Evolutionary conservation across 768 basidiomycete species (phyloP).

Genomic region (Pulveroboletus sp.): DNA sequence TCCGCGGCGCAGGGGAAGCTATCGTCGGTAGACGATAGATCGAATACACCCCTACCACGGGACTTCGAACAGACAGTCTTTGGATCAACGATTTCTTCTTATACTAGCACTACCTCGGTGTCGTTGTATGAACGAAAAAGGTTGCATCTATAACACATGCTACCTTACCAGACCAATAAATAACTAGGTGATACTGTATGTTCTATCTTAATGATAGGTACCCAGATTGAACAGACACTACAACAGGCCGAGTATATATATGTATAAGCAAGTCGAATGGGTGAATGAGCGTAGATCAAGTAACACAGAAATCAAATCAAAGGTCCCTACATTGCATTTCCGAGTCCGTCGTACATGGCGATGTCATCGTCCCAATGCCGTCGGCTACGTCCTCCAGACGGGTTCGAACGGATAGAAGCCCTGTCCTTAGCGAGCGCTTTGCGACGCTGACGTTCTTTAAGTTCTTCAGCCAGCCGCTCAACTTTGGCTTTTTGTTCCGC

Average conservation of each 20-base stretch:
- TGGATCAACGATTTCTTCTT: no score
- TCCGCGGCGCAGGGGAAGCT: neutral
- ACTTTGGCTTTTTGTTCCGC: slow-evolving; percentile 36
- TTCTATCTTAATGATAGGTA: slow-evolving; percentile 28
- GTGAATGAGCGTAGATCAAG: slow-evolving; percentile 11
- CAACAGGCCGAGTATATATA: slow-evolving; percentile 1
- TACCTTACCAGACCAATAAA: slow-evolving; percentile 6
- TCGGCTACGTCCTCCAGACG: slow-evolving; percentile 19
- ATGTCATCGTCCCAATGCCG: slow-evolving; percentile 20
- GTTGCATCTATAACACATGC: slow-evolving; percentile 5
- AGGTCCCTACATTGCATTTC: slow-evolving; percentile 17
- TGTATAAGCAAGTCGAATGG: slow-evolving; percentile 15
- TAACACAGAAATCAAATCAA: slow-evolving; percentile 9
- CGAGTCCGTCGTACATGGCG: slow-evolving; percentile 33
- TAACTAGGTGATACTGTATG: slow-evolving; percentile 24
- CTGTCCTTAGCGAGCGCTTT: slow-evolving; percentile 27
- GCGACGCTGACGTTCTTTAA: slow-evolving; percentile 37
- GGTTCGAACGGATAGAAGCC: slow-evolving; percentile 27
- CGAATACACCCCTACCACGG: neutral
- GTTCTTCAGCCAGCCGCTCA: slow-evolving; percentile 41
- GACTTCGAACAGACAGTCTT: no score
- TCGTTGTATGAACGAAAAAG: neutral
- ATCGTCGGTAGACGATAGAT: slow-evolving; percentile 1
- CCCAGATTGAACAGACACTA: slow-evolving; percentile 6
- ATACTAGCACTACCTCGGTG: no score